Conservation (phyloP, 78 protist genomes). For the Guillardia theta region DNA sequence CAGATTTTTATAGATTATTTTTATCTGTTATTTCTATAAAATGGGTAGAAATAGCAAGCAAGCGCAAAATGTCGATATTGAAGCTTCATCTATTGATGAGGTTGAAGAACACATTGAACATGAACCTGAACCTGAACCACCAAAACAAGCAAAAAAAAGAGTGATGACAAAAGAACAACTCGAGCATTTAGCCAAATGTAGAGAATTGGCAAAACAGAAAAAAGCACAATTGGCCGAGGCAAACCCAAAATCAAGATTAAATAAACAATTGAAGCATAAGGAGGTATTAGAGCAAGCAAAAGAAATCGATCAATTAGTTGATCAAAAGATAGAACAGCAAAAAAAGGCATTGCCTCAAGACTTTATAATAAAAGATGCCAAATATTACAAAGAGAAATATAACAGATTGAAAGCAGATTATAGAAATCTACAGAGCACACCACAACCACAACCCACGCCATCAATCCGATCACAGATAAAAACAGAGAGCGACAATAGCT, state of each 20-base stretch:
- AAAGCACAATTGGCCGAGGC: neutral
- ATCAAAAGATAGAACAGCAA: too few relatives aligned
- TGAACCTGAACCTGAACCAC: neutral
- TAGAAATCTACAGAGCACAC: too few relatives aligned
- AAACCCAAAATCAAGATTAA: neutral
- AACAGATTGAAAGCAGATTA: too few relatives aligned
- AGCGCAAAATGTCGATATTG: neutral
- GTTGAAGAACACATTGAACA: neutral
- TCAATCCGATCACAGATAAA: too few relatives aligned
- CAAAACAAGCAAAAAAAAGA: neutral
- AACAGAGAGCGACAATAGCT: too few relatives aligned
- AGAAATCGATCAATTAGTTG: neutral
- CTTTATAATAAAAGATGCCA: neutral
- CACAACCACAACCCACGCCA: too few relatives aligned
- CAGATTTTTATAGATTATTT: neutral
- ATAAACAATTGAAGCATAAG: neutral
- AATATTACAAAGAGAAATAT: neutral
- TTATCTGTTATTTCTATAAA: neutral
- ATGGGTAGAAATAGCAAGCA: neutral
- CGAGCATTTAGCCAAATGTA: neutral
- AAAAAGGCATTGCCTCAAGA: neutral
- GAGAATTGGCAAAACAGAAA: neutral
- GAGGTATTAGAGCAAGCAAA: neutral
- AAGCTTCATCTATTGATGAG: neutral
- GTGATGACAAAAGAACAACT: neutral